phyloP scores from a whole-genome alignment of 345 rosid genomes.

The Physaria fendleri region DNA sequence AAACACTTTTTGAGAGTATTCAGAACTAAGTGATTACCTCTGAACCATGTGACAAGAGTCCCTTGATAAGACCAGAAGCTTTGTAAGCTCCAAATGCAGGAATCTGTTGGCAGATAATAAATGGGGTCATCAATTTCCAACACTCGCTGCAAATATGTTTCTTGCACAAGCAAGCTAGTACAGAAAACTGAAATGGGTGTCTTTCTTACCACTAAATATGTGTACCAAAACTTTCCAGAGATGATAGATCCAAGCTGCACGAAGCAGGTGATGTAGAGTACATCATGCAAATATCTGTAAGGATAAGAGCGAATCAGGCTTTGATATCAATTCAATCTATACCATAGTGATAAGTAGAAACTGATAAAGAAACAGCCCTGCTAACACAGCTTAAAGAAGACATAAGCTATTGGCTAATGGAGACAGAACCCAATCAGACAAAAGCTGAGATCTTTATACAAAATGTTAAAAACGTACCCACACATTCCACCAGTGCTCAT shows the following conservation, averaged over 20 bases:
- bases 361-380: background rate
- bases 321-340: background rate
- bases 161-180: background rate
- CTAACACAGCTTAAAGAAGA: background rate
- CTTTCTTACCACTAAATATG: conserved; percentile 60
- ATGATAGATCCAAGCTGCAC: conserved; percentile 76
- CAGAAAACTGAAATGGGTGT: background rate
- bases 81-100: conserved; percentile 74
- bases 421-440: background rate
- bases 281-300: conserved; percentile 72
- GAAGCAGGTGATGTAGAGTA: conserved; percentile 77
- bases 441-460: background rate
- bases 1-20: background rate
- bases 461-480: conserved; percentile 41
- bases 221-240: conserved; percentile 80
- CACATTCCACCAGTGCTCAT: conserved; percentile 90
- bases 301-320: background rate
- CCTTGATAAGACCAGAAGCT: conserved; percentile 54
- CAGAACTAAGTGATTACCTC: conserved; percentile 40
- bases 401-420: background rate
- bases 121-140: background rate
- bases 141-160: background rate
- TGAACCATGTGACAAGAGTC: conserved; percentile 53
- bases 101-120: conserved; percentile 34
- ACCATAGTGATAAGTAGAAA: background rate